Conservation (phyloP, 2,329 filamentous ascomycete species). For the Colletotrichum sp. region DNA sequence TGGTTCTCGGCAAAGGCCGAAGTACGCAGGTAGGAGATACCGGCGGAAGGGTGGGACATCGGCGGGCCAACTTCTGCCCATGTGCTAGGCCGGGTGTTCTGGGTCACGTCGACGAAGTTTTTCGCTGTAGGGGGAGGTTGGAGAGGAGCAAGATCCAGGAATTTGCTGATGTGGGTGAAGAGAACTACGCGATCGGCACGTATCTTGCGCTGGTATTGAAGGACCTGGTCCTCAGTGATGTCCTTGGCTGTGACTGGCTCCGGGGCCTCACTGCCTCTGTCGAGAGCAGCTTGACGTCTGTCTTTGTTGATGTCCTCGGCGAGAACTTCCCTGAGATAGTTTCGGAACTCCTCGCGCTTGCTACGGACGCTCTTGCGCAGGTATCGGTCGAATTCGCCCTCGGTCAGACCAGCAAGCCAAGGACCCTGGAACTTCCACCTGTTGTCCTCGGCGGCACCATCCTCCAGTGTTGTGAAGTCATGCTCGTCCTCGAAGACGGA, state of each 20-base stretch:
- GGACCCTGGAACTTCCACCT: conserved; percentile 73
- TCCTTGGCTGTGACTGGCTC: conserved; percentile 35
- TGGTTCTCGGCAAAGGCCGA: conserved; percentile 62
- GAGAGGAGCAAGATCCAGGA: conserved; percentile 66
- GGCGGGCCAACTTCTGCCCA: conserved; percentile 63
- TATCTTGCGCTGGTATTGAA: conserved; percentile 55
- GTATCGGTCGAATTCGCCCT: conserved; percentile 65
- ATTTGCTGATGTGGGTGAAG: conserved; percentile 60
- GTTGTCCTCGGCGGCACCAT: conserved; percentile 35
- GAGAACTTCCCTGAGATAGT: conserved; percentile 54
- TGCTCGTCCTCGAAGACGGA: conserved; percentile 66
- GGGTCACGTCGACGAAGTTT: conserved; percentile 27
- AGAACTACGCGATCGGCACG: conserved; percentile 56
- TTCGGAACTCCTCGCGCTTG: conserved; percentile 58
- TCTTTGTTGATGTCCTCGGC: conserved; percentile 49
- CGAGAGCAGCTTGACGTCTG: conserved; percentile 41
- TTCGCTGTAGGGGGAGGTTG: conserved; percentile 33
- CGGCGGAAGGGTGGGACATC: conserved; percentile 65
- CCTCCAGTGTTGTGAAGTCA: conserved; percentile 53
- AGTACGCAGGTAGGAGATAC: conserved; percentile 66
- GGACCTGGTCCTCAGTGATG: conserved; percentile 56
- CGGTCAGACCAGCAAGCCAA: conserved; percentile 67
- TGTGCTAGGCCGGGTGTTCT: conserved; percentile 36
- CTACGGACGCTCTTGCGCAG: conserved; percentile 58
- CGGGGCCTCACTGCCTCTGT: conserved; percentile 37